These are phyloP conservation scores for Hypoxylon subgilvum DNA, from an alignment of 495 filamentous ascomycete species.

Conservation along the genomic window DNA sequence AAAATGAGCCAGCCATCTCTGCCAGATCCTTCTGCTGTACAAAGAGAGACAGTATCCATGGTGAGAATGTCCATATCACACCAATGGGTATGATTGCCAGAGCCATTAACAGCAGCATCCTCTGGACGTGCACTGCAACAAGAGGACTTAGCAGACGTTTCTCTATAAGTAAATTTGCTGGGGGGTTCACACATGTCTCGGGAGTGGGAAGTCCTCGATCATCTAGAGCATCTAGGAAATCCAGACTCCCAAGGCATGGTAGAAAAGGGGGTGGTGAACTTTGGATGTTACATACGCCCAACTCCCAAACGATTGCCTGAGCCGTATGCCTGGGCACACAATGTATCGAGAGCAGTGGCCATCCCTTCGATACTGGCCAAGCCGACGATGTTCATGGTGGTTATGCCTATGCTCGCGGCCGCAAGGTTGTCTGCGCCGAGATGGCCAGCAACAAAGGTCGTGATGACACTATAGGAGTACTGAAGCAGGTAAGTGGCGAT, in stretches of 20 bases:
- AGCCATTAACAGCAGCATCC: constrained; percentile 73
- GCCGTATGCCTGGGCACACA: constrained; percentile 79
- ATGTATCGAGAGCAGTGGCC: constrained; percentile 74
- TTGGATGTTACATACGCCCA: too few relatives aligned
- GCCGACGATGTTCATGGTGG: constrained; percentile 67
- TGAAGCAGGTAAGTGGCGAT: constrained; percentile 77
- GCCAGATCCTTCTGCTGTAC: constrained; percentile 65
- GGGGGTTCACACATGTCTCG: too few relatives aligned
- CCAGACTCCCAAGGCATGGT: too few relatives aligned
- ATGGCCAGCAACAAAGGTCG: constrained; percentile 71
- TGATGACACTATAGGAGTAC: constrained; percentile 74
- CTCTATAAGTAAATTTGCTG: too few relatives aligned
- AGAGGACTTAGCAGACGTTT: too few relatives aligned
- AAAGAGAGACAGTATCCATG: constrained; percentile 64
- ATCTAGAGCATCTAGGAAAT: too few relatives aligned
- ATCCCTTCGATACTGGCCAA: constrained; percentile 75
- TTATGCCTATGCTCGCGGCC: constrained; percentile 52
- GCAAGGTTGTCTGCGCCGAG: constrained; percentile 68
- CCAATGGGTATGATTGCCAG: constrained; percentile 69
- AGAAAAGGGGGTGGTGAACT: too few relatives aligned
- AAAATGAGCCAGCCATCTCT: constrained; percentile 70
- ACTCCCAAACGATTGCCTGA: constrained; percentile 72
- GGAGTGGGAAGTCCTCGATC: too few relatives aligned
- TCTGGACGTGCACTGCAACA: constrained; percentile 76
- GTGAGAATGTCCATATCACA: constrained; percentile 67